These are phyloP conservation scores for Paxillus rubicundulus DNA, from an alignment of 768 basidiomycete genomes.

Conservation along the genomic window DNA sequence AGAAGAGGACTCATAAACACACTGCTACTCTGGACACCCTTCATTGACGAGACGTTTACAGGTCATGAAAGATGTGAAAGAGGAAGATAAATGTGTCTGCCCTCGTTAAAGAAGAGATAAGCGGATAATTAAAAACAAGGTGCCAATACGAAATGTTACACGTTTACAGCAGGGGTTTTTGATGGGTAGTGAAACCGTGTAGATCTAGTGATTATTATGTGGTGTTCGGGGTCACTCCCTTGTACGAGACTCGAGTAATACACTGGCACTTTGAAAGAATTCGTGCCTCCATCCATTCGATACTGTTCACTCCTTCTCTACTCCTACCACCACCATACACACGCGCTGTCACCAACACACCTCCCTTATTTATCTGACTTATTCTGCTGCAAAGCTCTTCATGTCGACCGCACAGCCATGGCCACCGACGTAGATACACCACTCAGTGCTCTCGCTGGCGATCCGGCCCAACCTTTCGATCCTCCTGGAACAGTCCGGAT, in stretches of 20 bases:
- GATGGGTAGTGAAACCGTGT: slow-evolving; percentile 2
- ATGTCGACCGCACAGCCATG: slow-evolving; percentile 29
- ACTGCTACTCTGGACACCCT: slow-evolving; percentile 23
- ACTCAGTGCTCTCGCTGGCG: slow-evolving; percentile 34
- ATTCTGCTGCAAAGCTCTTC: slow-evolving; percentile 13
- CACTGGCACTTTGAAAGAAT: background rate
- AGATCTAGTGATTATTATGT: slow-evolving; percentile 21
- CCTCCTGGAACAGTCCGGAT: slow-evolving; percentile 48
- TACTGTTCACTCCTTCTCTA: slow-evolving; percentile 5
- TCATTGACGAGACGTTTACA: slow-evolving; percentile 26
- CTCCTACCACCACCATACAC: slow-evolving; percentile 21
- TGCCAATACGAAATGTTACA: slow-evolving; percentile 8
- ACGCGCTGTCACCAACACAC: slow-evolving; percentile 21
- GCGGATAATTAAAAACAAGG: slow-evolving; percentile 15
- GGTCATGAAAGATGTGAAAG: slow-evolving; percentile 51
- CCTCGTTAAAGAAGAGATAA: slow-evolving; percentile 23
- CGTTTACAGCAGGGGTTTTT: background rate
- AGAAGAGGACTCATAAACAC: slow-evolving; percentile 19
- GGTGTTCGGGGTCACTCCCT: slow-evolving; percentile 29
- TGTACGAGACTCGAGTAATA: background rate
- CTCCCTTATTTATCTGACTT: slow-evolving; percentile 8
- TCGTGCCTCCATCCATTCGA: slow-evolving; percentile 1
- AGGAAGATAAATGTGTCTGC: slow-evolving; percentile 49
- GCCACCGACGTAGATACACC: slow-evolving; percentile 23
- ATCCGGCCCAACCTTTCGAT: slow-evolving; percentile 35